A percentile compares a stretch with the other conserved stretches of the same genome.
phyloP scores from a whole-genome alignment of 1,284 basidiomycete genomes.

The Irpex rosettiformis region DNA sequence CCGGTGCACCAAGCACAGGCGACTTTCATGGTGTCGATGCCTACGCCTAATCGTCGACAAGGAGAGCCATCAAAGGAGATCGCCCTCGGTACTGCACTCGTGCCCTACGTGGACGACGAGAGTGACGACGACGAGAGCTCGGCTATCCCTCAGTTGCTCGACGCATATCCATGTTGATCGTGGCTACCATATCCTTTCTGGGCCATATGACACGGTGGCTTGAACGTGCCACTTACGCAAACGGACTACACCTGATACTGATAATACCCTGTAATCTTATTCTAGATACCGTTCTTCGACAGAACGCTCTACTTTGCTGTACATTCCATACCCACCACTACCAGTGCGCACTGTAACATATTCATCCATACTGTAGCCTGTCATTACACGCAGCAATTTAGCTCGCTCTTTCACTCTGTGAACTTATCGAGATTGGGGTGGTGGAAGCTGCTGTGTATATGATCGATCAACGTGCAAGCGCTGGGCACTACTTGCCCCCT shows the following conservation, averaged over 20 bases:
- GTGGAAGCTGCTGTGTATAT: not conserved
- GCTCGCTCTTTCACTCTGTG: not conserved
- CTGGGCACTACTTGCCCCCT: too few species aligned
- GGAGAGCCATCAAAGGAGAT: constrained; percentile 4
- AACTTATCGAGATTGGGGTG: not conserved
- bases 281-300: constrained; percentile 8
- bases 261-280: not conserved
- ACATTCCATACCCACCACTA: not conserved
- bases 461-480: not conserved
- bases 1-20: constrained; percentile 9
- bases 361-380: not conserved
- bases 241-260: not conserved
- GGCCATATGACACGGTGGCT: not conserved
- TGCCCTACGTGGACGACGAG: constrained; percentile 7
- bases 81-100: constrained; percentile 7
- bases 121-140: constrained; percentile 3
- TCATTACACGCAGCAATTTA: not conserved
- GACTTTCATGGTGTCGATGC: constrained; percentile 12
- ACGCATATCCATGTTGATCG: not conserved
- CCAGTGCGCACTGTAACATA: not conserved
- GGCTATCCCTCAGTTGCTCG: not conserved
- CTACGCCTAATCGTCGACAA: not conserved
- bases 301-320: constrained; percentile 9
- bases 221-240: not conserved
- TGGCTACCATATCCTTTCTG: not conserved